Base-by-base conservation (phyloP, 2,329 filamentous ascomycete genomes). In the Albifimbria verrucaria region DNA sequence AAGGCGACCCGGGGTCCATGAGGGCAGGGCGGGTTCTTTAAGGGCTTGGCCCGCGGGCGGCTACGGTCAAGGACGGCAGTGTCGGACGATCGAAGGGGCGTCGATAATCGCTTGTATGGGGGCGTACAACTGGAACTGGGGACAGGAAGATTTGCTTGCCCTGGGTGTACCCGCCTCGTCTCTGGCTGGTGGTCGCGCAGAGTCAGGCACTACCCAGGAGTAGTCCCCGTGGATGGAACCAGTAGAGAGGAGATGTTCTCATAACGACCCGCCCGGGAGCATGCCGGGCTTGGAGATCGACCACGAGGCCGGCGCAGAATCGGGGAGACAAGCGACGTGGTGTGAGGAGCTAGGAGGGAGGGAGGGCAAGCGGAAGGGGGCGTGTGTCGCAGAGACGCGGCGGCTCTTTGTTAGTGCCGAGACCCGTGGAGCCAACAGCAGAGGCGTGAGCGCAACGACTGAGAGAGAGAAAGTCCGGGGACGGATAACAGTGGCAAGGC, bases 191-290 rank as follows among this genome's bases (percentile, higher is more conserved):
- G 32, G 18, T 39, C 32, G 32, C 32, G 32, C 32, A 39, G 32
- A 39, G 5, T 39, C 32, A 39, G 32, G 32, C 32, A 39, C 32
- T 39, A n/a, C 53, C 49, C 56, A 61, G 57, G 52, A 63, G 57
- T 59, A 68, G 65, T 69, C 65, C 65, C 65, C 64, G 60, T 68
- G 60, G 64, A 68, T 63, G 61, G 62, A 66, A 62, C 54, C 61
- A 62, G 57, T 56, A 56, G 44, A 57, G 55, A 59, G 56, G 54
- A 53, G 57, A 62, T 25, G 57, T 62, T 60, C 61, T 71, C 70
- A 72, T 71, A 65, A 62, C 70, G 70, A 69, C 65, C 65, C 64
- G 65, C 64, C 63, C 59, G 57, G 55, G 59, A 62, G 61, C 63
- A 67, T 65, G 57, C 60, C 65, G 61, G 60, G 61, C 59, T 48